Evolutionary conservation across 257 asterid genomes (phyloP).

Genomic region (Salvia hispanica): DNA sequence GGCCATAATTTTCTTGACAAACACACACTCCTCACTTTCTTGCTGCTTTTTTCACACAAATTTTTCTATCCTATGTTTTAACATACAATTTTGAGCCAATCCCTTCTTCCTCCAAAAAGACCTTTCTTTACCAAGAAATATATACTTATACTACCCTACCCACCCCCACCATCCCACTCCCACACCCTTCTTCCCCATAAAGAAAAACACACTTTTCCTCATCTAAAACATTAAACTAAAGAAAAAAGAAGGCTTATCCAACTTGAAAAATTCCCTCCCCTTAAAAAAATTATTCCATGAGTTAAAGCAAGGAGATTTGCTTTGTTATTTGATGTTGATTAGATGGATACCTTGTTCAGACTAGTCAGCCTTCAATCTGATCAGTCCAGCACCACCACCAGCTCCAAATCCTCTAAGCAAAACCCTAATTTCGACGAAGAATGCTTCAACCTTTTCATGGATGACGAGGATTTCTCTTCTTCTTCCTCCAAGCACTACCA

Average conservation of each 20-base stretch:
- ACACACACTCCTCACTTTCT: conserved; percentile 24
- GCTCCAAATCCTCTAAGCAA: conserved; percentile 68
- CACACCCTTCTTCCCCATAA: conserved; percentile 39
- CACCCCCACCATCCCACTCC: conserved; percentile 38
- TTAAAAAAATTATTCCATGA: not conserved
- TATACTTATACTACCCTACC: not conserved
- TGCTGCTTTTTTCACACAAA: conserved; percentile 44
- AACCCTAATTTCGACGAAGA: conserved; percentile 64
- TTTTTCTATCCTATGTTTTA: conserved; percentile 33
- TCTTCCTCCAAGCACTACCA: conserved; percentile 69
- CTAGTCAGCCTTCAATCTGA: conserved; percentile 80
- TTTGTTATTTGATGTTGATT: conserved; percentile 36
- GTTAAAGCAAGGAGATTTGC: conserved; percentile 23
- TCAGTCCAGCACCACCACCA: conserved; percentile 81
- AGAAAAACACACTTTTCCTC: conserved; percentile 29
- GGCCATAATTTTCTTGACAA: conserved; percentile 29
- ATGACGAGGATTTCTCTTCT: conserved; percentile 88
- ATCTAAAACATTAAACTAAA: not conserved
- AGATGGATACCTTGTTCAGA: conserved; percentile 98
- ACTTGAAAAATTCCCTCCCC: conserved; percentile 41
- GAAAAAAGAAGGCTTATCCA: conserved; percentile 33
- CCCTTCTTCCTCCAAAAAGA: conserved; percentile 26
- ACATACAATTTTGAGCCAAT: conserved; percentile 39
- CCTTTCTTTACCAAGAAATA: conserved; percentile 37
- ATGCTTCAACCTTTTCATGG: conserved; percentile 99